Evolutionary conservation across 176 grass and related monocot species (phyloP).

Genomic region (Themeda triandra): DNA sequence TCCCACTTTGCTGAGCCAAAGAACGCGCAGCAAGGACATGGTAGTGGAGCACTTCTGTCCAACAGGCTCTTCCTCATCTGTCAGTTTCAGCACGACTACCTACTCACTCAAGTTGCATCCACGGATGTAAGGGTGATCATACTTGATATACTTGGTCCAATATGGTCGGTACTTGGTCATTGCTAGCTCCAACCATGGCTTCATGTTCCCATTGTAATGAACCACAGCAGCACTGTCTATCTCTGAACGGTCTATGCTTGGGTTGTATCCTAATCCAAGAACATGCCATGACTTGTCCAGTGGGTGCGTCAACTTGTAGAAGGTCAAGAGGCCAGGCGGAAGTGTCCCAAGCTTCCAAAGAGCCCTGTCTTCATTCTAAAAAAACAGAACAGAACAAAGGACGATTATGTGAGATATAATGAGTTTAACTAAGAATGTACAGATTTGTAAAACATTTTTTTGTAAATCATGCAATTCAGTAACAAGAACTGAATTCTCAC

Average conservation of each 20-base stretch:
- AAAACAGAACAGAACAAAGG: slow-evolving; percentile 21
- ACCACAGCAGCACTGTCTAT: slow-evolving; percentile 88
- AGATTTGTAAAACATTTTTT: neutral
- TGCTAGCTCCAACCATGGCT: slow-evolving; percentile 97
- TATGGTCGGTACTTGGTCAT: slow-evolving; percentile 93
- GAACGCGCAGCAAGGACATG: neutral
- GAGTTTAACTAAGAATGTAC: neutral
- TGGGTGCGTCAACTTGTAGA: slow-evolving; percentile 97
- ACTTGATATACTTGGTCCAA: slow-evolving; percentile 98
- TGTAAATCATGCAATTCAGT: neutral
- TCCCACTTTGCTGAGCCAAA: neutral
- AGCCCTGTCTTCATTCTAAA: slow-evolving; percentile 89
- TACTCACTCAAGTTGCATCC: slow-evolving; percentile 89
- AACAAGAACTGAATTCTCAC: slow-evolving; percentile 31
- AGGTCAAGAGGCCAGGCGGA: slow-evolving; percentile 86
- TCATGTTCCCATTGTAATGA: slow-evolving; percentile 99
- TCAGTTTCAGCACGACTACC: slow-evolving; percentile 7
- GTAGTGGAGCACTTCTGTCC: neutral
- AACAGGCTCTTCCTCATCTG: neutral
- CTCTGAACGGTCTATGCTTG: slow-evolving; percentile 86
- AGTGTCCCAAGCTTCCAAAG: slow-evolving; percentile 99
- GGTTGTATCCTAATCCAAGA: slow-evolving; percentile 94
- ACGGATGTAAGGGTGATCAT: slow-evolving; percentile 82
- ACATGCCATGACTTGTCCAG: slow-evolving; percentile 99
- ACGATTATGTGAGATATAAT: slow-evolving; percentile 5